Base-by-base conservation (phyloP, 129 eudicot species). In the Kitagawia praeruptora region DNA sequence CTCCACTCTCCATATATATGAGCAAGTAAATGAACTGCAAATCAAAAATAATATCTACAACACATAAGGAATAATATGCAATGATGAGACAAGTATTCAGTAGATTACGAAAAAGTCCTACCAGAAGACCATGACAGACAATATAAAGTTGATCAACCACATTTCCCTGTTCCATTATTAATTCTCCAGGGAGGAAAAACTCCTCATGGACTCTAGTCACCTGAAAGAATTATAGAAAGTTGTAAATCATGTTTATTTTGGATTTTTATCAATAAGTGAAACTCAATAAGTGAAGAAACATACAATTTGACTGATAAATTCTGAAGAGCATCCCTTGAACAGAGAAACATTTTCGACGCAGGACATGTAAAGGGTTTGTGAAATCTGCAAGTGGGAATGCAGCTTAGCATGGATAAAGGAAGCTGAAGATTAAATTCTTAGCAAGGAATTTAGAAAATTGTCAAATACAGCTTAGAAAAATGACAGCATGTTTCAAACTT, bases 151-250 rank as follows among this genome's bases (percentile, higher is more conserved):
- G 99, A 77, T 95, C 99, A 63, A 95, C 99, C 6, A 85, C 96
- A 61, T 88, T 88, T 75, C 97, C 99, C 61, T 92, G 97, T 83
- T 95, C 99, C 91, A 95, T 87, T 67, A 95, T 92, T 37, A 92
- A 91, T 87, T 95, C 99, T 80, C 99, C 99, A n/a, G 99, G 99
- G 54, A 92, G 96, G 70, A 95, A 95, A 85, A 95, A 95, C 82
- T 95, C 99, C 81, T 95, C 99, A 21, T 89, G 99, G 46, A 95
- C 93, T 83, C 92, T 88, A 37, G 85, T 95, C 61, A 91, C 96
- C 98, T 94, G 96, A 31, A 84, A 83, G 31, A 39, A 71, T 11
- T 25, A 47, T 6, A 75, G 34, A 61, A 53, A 10, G 31, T 42
- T 39, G 27, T 15, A 34, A 0, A 4, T 67, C 70, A 66, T 67